Evolutionary conservation across 106 monocot genomes (phyloP).

Genomic region (Hemerocallis citrina): DNA sequence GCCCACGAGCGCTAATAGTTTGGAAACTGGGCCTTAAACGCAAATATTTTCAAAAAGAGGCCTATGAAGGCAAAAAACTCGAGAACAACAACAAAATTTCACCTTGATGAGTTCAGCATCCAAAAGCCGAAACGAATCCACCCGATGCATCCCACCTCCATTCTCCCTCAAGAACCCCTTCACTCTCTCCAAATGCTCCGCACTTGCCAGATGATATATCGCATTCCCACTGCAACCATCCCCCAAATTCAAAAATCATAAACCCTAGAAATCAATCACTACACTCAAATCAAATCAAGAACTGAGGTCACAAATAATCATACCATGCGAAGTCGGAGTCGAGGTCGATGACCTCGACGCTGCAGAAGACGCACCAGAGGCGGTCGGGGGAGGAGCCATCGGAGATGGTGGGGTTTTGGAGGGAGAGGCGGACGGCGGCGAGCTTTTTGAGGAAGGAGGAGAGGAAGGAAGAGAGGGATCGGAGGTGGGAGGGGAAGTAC

Average conservation of each 20-base stretch:
- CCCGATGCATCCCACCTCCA: constrained; percentile 52
- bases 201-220: constrained; percentile 60
- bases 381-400: too few relatives aligned
- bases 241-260: not conserved
- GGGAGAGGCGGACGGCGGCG: constrained; percentile 34
- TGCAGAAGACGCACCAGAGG: constrained; percentile 88
- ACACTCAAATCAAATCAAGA: not conserved
- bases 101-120: constrained; percentile 67
- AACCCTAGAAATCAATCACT: constrained; percentile 1
- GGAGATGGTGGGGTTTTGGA: constrained; percentile 37
- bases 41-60: too few relatives aligned
- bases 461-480: constrained; percentile 46
- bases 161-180: constrained; percentile 75
- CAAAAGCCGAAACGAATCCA: constrained; percentile 55
- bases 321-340: constrained; percentile 56
- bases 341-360: constrained; percentile 35
- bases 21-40: too few relatives aligned
- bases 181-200: constrained; percentile 49
- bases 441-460: constrained; percentile 55
- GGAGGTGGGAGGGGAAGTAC: constrained; percentile 50
- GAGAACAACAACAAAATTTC: too few relatives aligned
- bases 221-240: constrained; percentile 42
- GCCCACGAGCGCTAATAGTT: too few relatives aligned
- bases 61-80: too few relatives aligned
- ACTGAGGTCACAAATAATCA: not conserved